Conservation (phyloP, 164 flowering plant species). For the Magnolia kwangsiensis region DNA sequence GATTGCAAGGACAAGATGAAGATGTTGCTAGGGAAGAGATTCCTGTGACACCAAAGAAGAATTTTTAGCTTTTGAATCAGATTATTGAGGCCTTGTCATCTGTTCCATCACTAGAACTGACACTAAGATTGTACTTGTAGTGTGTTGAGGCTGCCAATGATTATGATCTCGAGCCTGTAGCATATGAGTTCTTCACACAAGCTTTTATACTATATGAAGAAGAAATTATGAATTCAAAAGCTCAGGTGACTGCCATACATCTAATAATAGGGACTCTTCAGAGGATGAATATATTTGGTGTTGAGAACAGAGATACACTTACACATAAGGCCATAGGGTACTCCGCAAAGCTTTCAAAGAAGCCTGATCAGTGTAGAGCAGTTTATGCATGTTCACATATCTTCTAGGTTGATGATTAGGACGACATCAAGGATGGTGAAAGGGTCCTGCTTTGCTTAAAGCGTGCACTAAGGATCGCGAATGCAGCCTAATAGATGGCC, state of each 20-base stretch:
- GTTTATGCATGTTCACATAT: conserved; percentile 98
- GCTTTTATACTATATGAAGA: conserved; percentile 97
- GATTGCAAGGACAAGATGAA: conserved; percentile 82
- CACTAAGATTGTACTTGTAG: conserved; percentile 79
- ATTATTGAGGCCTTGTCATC: conserved; percentile 66
- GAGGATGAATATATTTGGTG: conserved; percentile 87
- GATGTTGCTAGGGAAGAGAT: conserved; percentile 77
- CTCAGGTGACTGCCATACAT: conserved; percentile 93
- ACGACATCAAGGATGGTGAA: conserved; percentile 91
- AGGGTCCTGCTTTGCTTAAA: conserved; percentile 95
- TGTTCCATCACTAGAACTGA: conserved; percentile 85
- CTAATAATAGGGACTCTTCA: conserved; percentile 92
- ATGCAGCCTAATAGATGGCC: conserved; percentile 97
- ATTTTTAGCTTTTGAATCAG: conserved; percentile 88
- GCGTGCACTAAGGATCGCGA: conserved; percentile 91
- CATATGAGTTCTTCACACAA: conserved; percentile 96
- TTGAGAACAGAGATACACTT: conserved; percentile 92
- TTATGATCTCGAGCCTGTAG: conserved; percentile 88
- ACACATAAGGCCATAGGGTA: conserved; percentile 99
- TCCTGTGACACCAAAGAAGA: conserved; percentile 77
- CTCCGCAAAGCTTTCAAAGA: conserved; percentile 96
- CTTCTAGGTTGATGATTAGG: conserved; percentile 95
- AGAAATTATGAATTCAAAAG: conserved; percentile 98
- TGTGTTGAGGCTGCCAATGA: conserved; percentile 99
- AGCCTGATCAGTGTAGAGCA: conserved; percentile 97